Evolutionary conservation across 2,329 filamentous ascomycete genomes (phyloP).

Genomic region (Colletotrichum chlorophyti): DNA sequence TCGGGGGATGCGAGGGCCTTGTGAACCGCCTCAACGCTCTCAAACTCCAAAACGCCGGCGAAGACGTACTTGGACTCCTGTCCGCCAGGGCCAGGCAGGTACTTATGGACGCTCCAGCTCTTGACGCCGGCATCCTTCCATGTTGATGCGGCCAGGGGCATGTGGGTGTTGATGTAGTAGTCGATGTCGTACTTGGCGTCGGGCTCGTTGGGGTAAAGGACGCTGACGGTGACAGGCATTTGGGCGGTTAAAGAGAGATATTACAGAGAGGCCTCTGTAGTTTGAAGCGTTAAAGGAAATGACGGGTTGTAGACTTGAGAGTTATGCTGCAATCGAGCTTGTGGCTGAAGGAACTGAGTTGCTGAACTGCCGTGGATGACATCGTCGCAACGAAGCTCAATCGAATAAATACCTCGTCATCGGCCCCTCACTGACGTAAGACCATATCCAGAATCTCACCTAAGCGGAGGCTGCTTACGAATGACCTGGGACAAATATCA

Average conservation of each 20-base stretch:
- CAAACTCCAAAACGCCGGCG: slow-evolving; percentile 10
- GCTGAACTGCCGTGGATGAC: neutral
- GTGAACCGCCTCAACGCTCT: slow-evolving; percentile 9
- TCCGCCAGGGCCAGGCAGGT: slow-evolving; percentile 9
- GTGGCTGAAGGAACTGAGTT: neutral
- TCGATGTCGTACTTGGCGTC: slow-evolving; percentile 29
- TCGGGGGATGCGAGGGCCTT: slow-evolving; percentile 16
- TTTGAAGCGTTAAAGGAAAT: neutral
- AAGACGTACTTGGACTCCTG: slow-evolving; percentile 18
- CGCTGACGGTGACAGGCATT: slow-evolving; percentile 21
- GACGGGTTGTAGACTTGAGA: neutral
- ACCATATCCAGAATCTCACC: neutral
- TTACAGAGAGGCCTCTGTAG: too few species aligned
- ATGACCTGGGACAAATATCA: neutral
- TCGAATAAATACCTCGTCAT: slow-evolving; percentile 5
- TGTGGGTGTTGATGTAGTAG: slow-evolving; percentile 27
- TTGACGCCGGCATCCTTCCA: slow-evolving; percentile 14
- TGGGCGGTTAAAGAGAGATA: too few species aligned
- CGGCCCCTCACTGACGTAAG: slow-evolving; percentile 23
- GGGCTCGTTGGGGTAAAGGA: slow-evolving; percentile 33
- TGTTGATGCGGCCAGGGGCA: slow-evolving; percentile 11
- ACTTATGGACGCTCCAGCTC: slow-evolving; percentile 21
- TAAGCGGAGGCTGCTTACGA: slow-evolving; percentile 11
- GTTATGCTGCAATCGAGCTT: neutral
- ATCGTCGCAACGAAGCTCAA: neutral